A percentile compares a stretch with the other conserved stretches of the same genome.
Conservation (phyloP, 495 filamentous ascomycete genomes). For the Hypoxylon cercidicola region DNA sequence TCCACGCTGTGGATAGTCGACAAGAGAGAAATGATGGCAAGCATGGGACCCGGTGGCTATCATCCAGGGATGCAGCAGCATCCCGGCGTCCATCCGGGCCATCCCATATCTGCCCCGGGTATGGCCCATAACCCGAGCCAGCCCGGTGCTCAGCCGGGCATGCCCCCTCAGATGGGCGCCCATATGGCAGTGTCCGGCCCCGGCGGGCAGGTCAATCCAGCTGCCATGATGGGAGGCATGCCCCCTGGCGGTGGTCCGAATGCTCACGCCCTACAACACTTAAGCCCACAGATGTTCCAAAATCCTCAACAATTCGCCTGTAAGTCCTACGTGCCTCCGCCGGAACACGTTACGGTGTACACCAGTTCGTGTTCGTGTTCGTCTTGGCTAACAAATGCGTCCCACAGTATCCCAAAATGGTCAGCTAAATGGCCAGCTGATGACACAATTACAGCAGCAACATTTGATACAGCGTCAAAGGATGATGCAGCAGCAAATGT, state of each 20-base stretch:
- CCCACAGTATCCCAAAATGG: conserved; percentile 63
- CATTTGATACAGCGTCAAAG: conserved; percentile 56
- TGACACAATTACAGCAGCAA: conserved; percentile 60
- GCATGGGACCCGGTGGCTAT: conserved; percentile 72
- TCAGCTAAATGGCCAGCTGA: conserved; percentile 58
- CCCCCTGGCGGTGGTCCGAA: conserved; percentile 77
- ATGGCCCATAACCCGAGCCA: conserved; percentile 72
- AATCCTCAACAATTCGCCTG: conserved; percentile 52
- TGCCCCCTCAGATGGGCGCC: conserved; percentile 75
- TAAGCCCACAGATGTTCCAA: conserved; percentile 76
- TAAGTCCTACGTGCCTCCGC: neutral
- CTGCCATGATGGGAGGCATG: conserved; percentile 81
- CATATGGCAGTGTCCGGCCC: conserved; percentile 88
- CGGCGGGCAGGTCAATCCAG: conserved; percentile 80
- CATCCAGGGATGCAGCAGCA: conserved; percentile 80
- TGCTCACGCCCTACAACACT: conserved; percentile 81
- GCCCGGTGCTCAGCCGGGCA: conserved; percentile 71
- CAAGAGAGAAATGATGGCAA: conserved; percentile 69
- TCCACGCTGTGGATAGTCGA: conserved; percentile 63
- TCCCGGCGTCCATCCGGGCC: conserved; percentile 76
- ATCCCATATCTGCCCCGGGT: conserved; percentile 72
- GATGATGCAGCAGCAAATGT: conserved; percentile 59
- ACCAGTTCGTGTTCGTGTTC: neutral
- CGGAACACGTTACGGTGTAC: neutral
- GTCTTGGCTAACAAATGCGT: conserved; percentile 25